Percentiles rank a stretch among this genome's conserved stretches.
Conservation (phyloP, 768 basidiomycete genomes). For the Cyclocybe cylindracea region DNA sequence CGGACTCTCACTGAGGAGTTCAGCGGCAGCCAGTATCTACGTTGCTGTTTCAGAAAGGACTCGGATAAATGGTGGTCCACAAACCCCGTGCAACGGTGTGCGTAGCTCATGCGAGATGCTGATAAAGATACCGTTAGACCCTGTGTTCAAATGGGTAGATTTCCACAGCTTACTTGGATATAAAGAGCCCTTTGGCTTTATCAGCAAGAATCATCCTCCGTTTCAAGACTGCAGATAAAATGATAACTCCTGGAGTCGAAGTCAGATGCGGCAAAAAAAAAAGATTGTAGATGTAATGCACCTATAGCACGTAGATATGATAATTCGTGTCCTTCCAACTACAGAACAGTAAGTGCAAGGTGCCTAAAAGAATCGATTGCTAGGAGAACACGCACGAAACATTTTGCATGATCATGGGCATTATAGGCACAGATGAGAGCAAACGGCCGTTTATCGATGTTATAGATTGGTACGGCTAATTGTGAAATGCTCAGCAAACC, state of each 20-base stretch:
- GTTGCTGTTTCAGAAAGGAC: background rate
- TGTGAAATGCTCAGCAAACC: conserved; percentile 4
- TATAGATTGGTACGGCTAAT: conserved; percentile 87
- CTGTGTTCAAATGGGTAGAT: background rate
- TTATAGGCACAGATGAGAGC: conserved; percentile 92
- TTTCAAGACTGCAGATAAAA: conserved; percentile 90
- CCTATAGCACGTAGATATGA: conserved; percentile 93
- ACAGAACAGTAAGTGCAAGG: conserved; percentile 8
- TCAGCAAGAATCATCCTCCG: conserved; percentile 92
- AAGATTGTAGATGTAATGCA: conserved; percentile 17
- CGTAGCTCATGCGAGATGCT: conserved; percentile 91
- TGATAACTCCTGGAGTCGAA: conserved; percentile 69
- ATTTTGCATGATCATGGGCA: conserved; percentile 74
- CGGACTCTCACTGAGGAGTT: conserved; percentile 83
- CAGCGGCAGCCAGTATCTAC: conserved; percentile 88
- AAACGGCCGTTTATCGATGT: conserved; percentile 90
- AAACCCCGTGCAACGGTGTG: conserved; percentile 88
- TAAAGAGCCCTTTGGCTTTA: conserved; percentile 90
- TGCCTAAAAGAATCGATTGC: background rate
- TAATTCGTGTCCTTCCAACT: conserved; percentile 88
- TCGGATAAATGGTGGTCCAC: conserved; percentile 44
- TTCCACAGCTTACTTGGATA: conserved; percentile 75
- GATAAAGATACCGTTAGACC: background rate
- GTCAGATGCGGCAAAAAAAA: background rate
- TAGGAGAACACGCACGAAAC: conserved; percentile 57